phyloP scores from a whole-genome alignment of 2,329 filamentous ascomycete genomes.

The Mollisiaceae sp. region DNA sequence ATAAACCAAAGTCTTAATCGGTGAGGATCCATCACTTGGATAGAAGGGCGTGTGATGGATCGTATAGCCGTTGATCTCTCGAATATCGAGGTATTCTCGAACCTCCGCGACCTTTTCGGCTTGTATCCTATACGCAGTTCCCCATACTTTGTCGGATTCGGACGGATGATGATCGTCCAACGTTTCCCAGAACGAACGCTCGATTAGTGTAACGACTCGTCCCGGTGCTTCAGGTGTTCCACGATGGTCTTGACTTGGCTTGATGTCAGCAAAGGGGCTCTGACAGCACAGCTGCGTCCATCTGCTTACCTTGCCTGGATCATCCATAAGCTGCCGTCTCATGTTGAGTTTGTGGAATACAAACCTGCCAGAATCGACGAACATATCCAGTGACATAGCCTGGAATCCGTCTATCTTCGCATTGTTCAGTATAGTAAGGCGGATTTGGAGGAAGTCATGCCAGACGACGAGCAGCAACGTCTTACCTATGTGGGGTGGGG shows the following conservation, averaged over 20 bases:
- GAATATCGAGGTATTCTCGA: slow-evolving; percentile 88
- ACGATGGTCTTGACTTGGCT: slow-evolving; percentile 83
- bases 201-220: slow-evolving; percentile 91
- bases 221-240: slow-evolving; percentile 88
- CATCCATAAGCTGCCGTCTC: slow-evolving; percentile 25
- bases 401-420: slow-evolving; percentile 69
- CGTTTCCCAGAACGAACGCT: slow-evolving; percentile 80
- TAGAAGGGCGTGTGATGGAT: slow-evolving; percentile 91
- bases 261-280: slow-evolving; percentile 23
- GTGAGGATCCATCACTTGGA: slow-evolving; percentile 48
- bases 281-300: slow-evolving; percentile 17
- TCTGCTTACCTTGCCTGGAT: slow-evolving; percentile 43
- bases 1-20: slow-evolving; percentile 74
- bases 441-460: slow-evolving; percentile 6
- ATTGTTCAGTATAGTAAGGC: slow-evolving; percentile 2
- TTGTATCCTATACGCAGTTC: slow-evolving; percentile 86
- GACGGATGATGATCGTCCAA: slow-evolving; percentile 70
- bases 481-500: slow-evolving; percentile 84
- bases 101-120: slow-evolving; percentile 77
- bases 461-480: slow-evolving; percentile 49
- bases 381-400: slow-evolving; percentile 95
- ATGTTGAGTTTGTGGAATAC: slow-evolving; percentile 42
- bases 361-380: slow-evolving; percentile 95
- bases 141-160: slow-evolving; percentile 78
- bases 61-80: slow-evolving; percentile 96